Evolutionary conservation across 2,329 filamentous ascomycete species (phyloP).

Genomic region (Apiospora saccharicola): DNA sequence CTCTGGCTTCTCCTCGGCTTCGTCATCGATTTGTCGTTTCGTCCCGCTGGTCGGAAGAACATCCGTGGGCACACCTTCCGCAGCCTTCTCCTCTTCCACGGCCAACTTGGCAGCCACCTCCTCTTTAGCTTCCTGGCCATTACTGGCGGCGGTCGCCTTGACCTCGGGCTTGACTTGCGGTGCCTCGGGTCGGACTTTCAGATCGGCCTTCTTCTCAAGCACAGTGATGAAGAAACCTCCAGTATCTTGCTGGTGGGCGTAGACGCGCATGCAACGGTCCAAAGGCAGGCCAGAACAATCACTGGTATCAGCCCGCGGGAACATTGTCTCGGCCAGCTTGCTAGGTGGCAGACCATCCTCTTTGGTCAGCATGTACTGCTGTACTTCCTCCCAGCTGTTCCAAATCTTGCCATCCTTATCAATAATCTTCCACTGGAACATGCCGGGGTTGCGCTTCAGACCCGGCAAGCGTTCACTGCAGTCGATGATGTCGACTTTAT

Average conservation of each 20-base stretch:
- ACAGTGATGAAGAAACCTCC: conserved; percentile 98
- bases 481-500: conserved; percentile 85
- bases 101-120: conserved; percentile 39
- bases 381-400: conserved; percentile 82
- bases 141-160: conserved; percentile 30
- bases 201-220: conserved; percentile 88
- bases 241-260: conserved; percentile 94
- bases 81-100: conserved; percentile 46
- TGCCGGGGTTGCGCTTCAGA: conserved; percentile 77
- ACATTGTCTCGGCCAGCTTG: conserved; percentile 82
- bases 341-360: conserved; percentile 68
- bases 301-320: conserved; percentile 66
- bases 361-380: conserved; percentile 68
- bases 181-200: conserved; percentile 77
- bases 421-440: conserved; percentile 89
- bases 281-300: conserved; percentile 74
- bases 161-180: conserved; percentile 50
- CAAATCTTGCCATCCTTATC: conserved; percentile 84
- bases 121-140: conserved; percentile 32
- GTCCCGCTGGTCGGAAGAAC: conserved; percentile 41
- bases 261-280: conserved; percentile 91
- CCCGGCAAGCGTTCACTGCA: conserved; percentile 79
- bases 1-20: conserved; percentile 47
- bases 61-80: conserved; percentile 42
- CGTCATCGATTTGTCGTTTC: conserved; percentile 46